A percentile compares a stretch with the other conserved stretches of the same genome.
These are phyloP conservation scores for Hirschfeldia incana DNA, from an alignment of 345 rosid genomes.

Conservation along the genomic window DNA sequence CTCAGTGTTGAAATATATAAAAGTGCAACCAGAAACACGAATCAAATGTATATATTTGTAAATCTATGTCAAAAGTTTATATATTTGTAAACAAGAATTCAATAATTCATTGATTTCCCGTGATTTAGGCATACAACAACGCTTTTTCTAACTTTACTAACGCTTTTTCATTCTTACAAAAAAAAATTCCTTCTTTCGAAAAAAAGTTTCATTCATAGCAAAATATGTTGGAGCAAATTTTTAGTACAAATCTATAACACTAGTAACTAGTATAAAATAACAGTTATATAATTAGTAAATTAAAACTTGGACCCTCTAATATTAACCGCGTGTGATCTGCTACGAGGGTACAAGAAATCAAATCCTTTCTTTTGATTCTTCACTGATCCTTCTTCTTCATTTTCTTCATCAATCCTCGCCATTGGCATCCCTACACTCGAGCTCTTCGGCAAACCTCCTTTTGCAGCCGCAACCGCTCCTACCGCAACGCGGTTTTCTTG, in stretches of 20 bases:
- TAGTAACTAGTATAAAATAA: background rate
- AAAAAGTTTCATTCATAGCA: background rate
- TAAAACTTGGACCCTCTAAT: constrained; percentile 30
- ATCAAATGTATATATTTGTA: background rate
- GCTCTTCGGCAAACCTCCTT: constrained; percentile 50
- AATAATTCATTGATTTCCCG: constrained; percentile 6
- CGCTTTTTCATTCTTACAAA: background rate
- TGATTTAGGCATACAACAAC: constrained; percentile 9
- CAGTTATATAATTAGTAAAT: background rate
- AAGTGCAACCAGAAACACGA: constrained; percentile 8
- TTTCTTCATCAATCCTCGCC: constrained; percentile 62
- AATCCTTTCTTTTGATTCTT: constrained; percentile 24
- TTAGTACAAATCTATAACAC: background rate
- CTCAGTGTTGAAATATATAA: background rate
- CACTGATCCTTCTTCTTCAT: constrained; percentile 33
- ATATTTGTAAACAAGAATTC: background rate
- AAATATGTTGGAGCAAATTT: background rate
- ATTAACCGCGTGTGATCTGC: constrained; percentile 50
- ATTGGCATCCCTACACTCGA: constrained; percentile 49
- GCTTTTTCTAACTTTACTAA: constrained; percentile 6
- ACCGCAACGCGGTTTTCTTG: background rate
- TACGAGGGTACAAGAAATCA: constrained; percentile 44
- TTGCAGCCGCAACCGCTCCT: background rate
- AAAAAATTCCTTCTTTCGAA: background rate
- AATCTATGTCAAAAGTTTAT: background rate